phyloP scores from a whole-genome alignment of 2,329 filamentous ascomycete species.

The Trichoderma guizhouense region DNA sequence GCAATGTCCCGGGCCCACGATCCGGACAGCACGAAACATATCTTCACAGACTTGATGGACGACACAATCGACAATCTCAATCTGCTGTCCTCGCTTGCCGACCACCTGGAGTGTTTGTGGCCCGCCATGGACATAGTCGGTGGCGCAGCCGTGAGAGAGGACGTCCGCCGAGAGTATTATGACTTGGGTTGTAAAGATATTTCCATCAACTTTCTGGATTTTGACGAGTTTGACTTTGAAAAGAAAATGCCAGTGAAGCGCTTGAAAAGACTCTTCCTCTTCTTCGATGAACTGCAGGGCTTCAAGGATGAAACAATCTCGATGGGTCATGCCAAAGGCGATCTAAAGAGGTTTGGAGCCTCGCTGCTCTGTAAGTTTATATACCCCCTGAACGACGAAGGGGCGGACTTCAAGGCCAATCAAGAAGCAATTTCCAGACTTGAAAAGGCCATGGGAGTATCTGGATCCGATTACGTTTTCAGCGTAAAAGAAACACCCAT shows the following conservation, averaged over 20 bases:
- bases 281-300: constrained; percentile 25
- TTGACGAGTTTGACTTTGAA: constrained; percentile 23
- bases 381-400: constrained; percentile 14
- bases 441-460: background rate
- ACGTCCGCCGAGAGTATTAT: background rate
- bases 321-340: constrained; percentile 22
- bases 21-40: background rate
- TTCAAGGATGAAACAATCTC: constrained; percentile 1
- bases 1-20: background rate
- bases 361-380: constrained; percentile 22
- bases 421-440: background rate
- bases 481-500: background rate
- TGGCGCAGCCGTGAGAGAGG: background rate
- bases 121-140: background rate
- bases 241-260: constrained; percentile 19
- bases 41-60: constrained; percentile 25
- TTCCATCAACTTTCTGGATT: constrained; percentile 21
- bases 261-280: constrained; percentile 18
- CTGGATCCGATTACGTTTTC: background rate
- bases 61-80: constrained; percentile 24
- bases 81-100: constrained; percentile 23
- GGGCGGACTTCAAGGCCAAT: background rate
- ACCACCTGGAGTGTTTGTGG: constrained; percentile 20
- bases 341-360: constrained; percentile 27
- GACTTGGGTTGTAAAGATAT: background rate